Evolutionary conservation across 73 alveolate genomes (phyloP).

Genomic region (Durusdinium trenchii): DNA sequence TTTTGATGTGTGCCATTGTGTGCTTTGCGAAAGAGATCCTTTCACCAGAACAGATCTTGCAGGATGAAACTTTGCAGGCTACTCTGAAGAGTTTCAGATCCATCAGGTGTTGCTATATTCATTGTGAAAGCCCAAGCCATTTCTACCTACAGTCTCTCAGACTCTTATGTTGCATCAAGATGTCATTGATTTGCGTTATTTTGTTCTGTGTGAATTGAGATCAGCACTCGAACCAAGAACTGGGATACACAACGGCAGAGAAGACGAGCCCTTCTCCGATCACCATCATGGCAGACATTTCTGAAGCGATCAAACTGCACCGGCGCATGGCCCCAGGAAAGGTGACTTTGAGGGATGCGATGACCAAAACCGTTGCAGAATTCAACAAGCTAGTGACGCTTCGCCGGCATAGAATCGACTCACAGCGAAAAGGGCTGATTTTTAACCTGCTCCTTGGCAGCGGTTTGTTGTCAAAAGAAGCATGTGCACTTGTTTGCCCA

Average conservation of each 20-base stretch:
- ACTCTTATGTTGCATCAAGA: not conserved
- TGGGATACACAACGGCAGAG: not conserved
- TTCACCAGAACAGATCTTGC: too few relatives aligned
- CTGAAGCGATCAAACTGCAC: not conserved
- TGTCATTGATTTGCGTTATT: not conserved
- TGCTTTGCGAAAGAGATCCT: not conserved
- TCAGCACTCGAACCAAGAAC: not conserved
- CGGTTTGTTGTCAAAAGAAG: too few relatives aligned
- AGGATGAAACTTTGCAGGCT: not conserved
- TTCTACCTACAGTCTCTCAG: not conserved
- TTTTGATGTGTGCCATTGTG: not conserved
- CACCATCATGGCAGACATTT: not conserved
- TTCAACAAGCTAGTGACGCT: not conserved
- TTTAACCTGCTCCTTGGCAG: not conserved
- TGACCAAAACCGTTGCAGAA: not conserved
- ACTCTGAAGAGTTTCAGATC: not conserved
- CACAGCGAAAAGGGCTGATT: not conserved
- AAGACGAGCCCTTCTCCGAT: not conserved
- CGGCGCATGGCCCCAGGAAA: not conserved
- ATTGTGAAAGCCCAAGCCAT: not conserved
- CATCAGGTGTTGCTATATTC: not conserved
- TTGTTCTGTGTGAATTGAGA: not conserved
- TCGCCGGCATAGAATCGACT: not conserved
- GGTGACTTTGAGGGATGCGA: not conserved
- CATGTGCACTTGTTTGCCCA: too few relatives aligned